phyloP scores from a whole-genome alignment of 495 filamentous ascomycete species.

The Chaetomidium leptoderma region DNA sequence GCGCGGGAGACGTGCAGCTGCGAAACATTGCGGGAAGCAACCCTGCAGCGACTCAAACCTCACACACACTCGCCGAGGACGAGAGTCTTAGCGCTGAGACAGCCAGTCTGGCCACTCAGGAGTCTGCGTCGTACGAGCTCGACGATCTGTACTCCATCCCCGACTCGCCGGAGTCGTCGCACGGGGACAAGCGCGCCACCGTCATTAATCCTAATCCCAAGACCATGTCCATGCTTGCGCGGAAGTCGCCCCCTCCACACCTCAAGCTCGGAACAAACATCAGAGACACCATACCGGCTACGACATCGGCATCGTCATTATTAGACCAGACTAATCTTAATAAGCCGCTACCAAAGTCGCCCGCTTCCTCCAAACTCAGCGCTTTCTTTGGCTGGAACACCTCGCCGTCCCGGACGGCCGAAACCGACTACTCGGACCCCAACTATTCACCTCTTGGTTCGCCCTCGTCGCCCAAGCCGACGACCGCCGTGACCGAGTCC shows the following conservation, averaged over 20 bases:
- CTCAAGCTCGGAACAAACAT: conserved; percentile 39
- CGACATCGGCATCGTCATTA: conserved; percentile 12
- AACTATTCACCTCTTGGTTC: conserved; percentile 48
- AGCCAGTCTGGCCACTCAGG: conserved; percentile 31
- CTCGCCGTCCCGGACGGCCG: conserved; percentile 38
- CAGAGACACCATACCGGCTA: conserved; percentile 26
- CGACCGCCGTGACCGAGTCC: conserved; percentile 28
- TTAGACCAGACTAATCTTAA: conserved; percentile 35
- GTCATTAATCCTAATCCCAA: conserved; percentile 33
- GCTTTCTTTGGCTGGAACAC: conserved; percentile 52
- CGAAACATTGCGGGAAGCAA: conserved; percentile 34
- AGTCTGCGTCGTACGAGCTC: conserved; percentile 28
- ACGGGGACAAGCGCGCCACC: conserved; percentile 22
- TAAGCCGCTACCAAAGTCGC: conserved; percentile 52
- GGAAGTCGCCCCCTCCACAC: conserved; percentile 49
- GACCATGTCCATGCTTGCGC: conserved; percentile 43
- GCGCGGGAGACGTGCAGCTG: conserved; percentile 33
- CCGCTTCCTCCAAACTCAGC: conserved; percentile 48
- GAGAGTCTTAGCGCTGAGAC: conserved; percentile 39
- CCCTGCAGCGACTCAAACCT: conserved; percentile 40
- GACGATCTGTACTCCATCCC: conserved; percentile 31
- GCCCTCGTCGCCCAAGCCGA: conserved; percentile 39
- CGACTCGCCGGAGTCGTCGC: conserved; percentile 24
- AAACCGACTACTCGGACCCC: conserved; percentile 47
- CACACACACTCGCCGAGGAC: conserved; percentile 28